These are phyloP conservation scores for Leucoagaricus sp. DNA, from an alignment of 1,284 basidiomycete species.

Conservation along the genomic window DNA sequence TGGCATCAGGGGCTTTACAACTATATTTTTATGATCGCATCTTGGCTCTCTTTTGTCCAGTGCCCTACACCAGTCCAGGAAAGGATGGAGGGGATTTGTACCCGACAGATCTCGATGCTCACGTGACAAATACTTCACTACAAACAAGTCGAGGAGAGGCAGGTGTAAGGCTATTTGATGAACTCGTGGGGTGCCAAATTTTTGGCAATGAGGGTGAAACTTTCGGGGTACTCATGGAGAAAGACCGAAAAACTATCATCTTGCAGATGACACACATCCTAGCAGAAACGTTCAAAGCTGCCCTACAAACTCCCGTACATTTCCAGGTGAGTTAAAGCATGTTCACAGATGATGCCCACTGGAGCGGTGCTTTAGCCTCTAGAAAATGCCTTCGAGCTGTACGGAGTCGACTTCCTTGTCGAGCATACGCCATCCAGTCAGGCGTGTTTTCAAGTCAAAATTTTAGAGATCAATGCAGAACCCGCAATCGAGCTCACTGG, in stretches of 20 bases:
- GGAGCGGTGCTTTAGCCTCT: constrained; percentile 54
- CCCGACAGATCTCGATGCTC: constrained; percentile 55
- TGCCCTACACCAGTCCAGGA: constrained; percentile 56
- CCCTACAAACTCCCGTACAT: constrained; percentile 80
- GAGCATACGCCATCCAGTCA: constrained; percentile 42
- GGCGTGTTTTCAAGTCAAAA: constrained; percentile 59
- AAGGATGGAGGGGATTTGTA: constrained; percentile 23
- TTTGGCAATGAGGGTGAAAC: constrained; percentile 36
- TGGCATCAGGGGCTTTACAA: constrained; percentile 79
- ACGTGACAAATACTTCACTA: constrained; percentile 96
- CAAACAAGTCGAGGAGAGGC: constrained; percentile 72
- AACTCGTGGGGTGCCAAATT: constrained; percentile 68
- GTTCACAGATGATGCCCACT: not conserved
- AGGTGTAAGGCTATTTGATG: constrained; percentile 74
- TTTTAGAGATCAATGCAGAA: constrained; percentile 94
- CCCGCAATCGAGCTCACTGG: constrained; percentile 97
- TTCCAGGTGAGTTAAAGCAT: constrained; percentile 65
- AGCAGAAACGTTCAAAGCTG: constrained; percentile 85
- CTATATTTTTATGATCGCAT: constrained; percentile 83
- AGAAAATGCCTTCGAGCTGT: constrained; percentile 95
- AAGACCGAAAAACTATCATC: constrained; percentile 60
- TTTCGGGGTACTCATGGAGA: constrained; percentile 25
- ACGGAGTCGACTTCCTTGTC: constrained; percentile 90
- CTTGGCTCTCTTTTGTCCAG: constrained; percentile 83
- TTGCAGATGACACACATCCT: constrained; percentile 68